These are phyloP conservation scores for Penicillium goetzii DNA, from an alignment of 495 filamentous ascomycete species.

Conservation along the genomic window DNA sequence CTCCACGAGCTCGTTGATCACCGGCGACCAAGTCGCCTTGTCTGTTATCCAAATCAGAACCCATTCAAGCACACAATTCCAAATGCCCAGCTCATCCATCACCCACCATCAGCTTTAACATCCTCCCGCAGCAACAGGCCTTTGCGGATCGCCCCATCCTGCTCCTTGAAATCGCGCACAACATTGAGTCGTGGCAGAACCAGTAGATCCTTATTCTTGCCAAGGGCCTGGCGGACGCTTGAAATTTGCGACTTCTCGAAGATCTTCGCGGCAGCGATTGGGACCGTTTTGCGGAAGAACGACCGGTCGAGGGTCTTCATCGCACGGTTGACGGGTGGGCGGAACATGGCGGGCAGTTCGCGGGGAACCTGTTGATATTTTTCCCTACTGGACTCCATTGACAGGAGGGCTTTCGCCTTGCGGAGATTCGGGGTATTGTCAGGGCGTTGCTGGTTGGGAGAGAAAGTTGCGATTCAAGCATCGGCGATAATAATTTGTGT, in stretches of 20 bases:
- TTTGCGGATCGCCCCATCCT: constrained; percentile 61
- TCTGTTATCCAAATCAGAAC: constrained; percentile 51
- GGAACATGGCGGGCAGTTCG: constrained; percentile 62
- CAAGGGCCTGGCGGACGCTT: constrained; percentile 62
- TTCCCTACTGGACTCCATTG: constrained; percentile 36
- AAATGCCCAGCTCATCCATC: constrained; percentile 13
- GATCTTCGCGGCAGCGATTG: constrained; percentile 77
- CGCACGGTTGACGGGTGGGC: constrained; percentile 80
- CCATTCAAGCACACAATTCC: constrained; percentile 38
- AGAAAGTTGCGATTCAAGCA: constrained; percentile 17
- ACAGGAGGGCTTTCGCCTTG: constrained; percentile 18
- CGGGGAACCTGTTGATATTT: constrained; percentile 26
- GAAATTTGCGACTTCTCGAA: constrained; percentile 72
- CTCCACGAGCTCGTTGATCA: constrained; percentile 67
- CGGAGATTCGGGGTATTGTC: not conserved
- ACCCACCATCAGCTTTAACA: constrained; percentile 67
- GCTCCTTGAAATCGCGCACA: constrained; percentile 55
- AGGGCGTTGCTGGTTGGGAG: not conserved
- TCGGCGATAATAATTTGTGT: constrained; percentile 1
- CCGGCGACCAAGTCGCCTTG: constrained; percentile 71
- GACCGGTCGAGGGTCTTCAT: constrained; percentile 79
- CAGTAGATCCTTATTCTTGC: constrained; percentile 62
- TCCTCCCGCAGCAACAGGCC: constrained; percentile 74
- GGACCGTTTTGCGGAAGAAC: constrained; percentile 76
- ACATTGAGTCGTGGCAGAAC: constrained; percentile 58